phyloP scores from a whole-genome alignment of 2,329 filamentous ascomycete genomes.

The Verticillium longisporum region DNA sequence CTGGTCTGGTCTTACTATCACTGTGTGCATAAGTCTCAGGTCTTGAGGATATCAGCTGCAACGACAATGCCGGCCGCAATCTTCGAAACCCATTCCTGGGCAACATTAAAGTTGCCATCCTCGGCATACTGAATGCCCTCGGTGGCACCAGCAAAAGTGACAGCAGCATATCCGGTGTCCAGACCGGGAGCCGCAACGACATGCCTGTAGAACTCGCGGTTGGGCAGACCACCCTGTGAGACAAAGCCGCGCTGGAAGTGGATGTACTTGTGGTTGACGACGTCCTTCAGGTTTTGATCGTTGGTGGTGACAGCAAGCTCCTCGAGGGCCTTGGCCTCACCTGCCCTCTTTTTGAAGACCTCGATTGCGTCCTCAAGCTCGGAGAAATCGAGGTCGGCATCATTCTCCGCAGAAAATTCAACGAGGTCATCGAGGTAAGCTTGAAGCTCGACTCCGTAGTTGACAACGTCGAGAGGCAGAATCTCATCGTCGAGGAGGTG shows the following conservation, averaged over 20 bases:
- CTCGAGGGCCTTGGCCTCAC: constrained; percentile 24
- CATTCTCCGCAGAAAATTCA: constrained; percentile 21
- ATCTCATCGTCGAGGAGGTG: constrained; percentile 28
- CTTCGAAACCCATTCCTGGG: constrained; percentile 26
- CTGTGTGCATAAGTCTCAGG: constrained; percentile 5
- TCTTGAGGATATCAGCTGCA: constrained; percentile 26
- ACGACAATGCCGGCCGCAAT: constrained; percentile 25
- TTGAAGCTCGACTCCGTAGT: constrained; percentile 31
- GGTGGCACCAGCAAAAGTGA: constrained; percentile 51
- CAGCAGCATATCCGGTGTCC: constrained; percentile 36
- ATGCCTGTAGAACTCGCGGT: constrained; percentile 37
- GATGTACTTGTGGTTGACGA: constrained; percentile 38
- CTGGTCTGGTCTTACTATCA: not conserved
- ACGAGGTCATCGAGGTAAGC: constrained; percentile 29
- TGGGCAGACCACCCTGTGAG: constrained; percentile 37
- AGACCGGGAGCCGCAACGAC: constrained; percentile 39
- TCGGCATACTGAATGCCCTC: constrained; percentile 54
- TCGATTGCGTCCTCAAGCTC: constrained; percentile 30
- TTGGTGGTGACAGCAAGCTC: constrained; percentile 18
- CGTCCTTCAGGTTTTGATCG: constrained; percentile 21
- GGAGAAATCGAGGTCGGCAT: constrained; percentile 26
- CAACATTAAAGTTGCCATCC: constrained; percentile 26
- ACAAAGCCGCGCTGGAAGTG: constrained; percentile 42
- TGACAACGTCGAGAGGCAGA: constrained; percentile 31
- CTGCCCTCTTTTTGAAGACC: constrained; percentile 23